Evolutionary conservation across 106 monocot genomes (phyloP), one percentile per base, ranked within the genome.

Genomic region (Platanthera zijinensis): DNA sequence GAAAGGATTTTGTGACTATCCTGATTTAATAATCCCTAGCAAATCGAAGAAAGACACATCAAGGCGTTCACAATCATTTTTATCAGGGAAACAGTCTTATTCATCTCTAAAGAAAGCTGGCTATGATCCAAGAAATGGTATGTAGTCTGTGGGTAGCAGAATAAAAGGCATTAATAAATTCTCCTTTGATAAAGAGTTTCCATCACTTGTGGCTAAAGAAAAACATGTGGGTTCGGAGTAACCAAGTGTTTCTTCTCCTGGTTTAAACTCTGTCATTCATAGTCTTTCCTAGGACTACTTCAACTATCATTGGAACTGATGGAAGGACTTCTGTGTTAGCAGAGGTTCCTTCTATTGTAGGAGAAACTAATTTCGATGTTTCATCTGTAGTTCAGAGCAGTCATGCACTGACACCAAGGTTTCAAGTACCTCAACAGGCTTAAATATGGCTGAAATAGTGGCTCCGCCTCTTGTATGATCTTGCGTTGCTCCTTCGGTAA

Each of bases 101-200:
- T 77, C 75, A 18, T 82, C 73, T 81, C 47, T 73, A 13, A 88
- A 84, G 78, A 89, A 61, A 45, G 14, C 25, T 0, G 87, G 79
- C 48, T 75, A 46, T 79, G 81, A 74, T 79, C 68, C 71, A 25
- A 79, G 49, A 64, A 89, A 86, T 78, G 69, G 78, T 17, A 25
- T 82, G 81, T 80, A 66, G 66, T 32, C 66, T 18, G 30, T 66
- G 32, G 66, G 80, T 51, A 83, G 66, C 66, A 56, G 28, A 52
- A 61, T 74, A 22, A 66, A 28, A 67, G 73, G 79, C 22, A 56
- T 84, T 19, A 72, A 61, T 51, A 89, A 87, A 57, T 72, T 69
- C 2, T 88, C 90, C 10, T 93, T 90, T 80, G 90, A 93, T 39
- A 90, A 63, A 75, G 92, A 95, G 62, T 92, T 95, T 48, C 95